Evolutionary conservation across 2,329 filamentous ascomycete species (phyloP), one percentile per base, ranked within the genome.

Genomic region (Coniosporium tulheliwenetii): DNA sequence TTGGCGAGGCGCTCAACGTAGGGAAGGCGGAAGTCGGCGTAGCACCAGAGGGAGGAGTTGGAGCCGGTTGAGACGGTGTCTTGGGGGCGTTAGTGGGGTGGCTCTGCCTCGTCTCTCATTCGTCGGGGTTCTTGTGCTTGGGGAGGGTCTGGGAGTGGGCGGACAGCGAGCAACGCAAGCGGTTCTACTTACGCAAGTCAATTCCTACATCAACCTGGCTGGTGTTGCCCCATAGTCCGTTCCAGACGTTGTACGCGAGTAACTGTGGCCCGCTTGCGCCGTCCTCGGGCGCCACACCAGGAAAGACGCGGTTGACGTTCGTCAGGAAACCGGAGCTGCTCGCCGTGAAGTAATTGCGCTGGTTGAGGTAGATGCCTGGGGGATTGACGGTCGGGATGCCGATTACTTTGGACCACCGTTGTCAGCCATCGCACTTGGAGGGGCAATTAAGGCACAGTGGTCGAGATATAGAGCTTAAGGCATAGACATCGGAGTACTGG

Each of bases 1-100:
- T 63, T 60, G 29, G 59, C 56, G 2, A 63, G 50, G 10, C 58
- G 54, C 50, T 60, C 54, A 10, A 62, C 58, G 39, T 59, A 59
- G 7, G 54, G 51, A 0, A 56, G 48, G 8, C 53, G 51, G 42
- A 56, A 60, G 43, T 63, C 60, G 7, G 59, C 53, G 40, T 62
- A 63, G 45, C 53, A 57, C 59, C 59, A 62, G 1, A 63, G 52
- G 2, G 57, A 58, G 2, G 55, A 58, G 8, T 55, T 50, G 15
- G 52, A 55, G 36, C 59, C 59, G 1, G 57, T 59, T 13, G 52
- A 56, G 2, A 59, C 51, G 1, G 59, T 62, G 45, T 63, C 44
- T 48, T 34, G 19, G 19, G 19, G 19, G 19, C 7, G 19, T 26
- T 26, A 26, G 19, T 26, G 19, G 19, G 19, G 19, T 26, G 19